Base-by-base conservation (phyloP, 441 rosid genomes). In the Corymbia calophylla region DNA sequence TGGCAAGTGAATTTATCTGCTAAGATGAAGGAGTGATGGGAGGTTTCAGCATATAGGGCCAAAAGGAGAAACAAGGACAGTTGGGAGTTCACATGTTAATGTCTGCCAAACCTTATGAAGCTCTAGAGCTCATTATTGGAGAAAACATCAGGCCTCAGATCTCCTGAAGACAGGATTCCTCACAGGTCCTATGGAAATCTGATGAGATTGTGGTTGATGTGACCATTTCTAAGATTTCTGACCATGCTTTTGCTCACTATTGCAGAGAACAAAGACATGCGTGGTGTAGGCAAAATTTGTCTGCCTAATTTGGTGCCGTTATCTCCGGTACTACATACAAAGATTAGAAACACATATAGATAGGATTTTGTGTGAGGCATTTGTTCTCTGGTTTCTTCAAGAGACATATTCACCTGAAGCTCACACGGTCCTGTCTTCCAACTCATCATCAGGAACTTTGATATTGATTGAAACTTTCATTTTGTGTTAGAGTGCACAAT, bases 391-490 rank as follows among this genome's bases (percentile, higher is more conserved):
- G 44, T 86, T 86, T 66, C 29, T 51, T 55, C 85, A 54, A 56
- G 88, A 90, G 88, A 89, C 92, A 92, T 21, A 21, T 84, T n/a
- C 89, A 82, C 39, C 48, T 88, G 87, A 91, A 86, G 87, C 85
- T 91, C 94, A 91, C 93, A 87, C 89, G 93, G 89, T 48, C 48
- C 25, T 91, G 94, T 89, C 91, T 89, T 91, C 73, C 12, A 73
- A 87, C 27, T 91, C 32, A 39, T 87, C 54, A 86, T 90, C 89
- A 87, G 68, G 47, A 39, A 68, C 51, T 62, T 68, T 66, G 48
- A 35, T 58, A 29, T 53, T 27, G 58, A 73, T 39, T 39, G n/a
- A 21, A 17, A 39, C 84, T 21, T 73, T 19, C 82, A 73, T 39
- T 39, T 39, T 73, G 47, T 7, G 84, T 73, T 73, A 1, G 84